Percentiles rank a stretch among this genome's conserved stretches.
Conservation (phyloP, 202 grass and related monocot genomes). For the Digitaria exilis region DNA sequence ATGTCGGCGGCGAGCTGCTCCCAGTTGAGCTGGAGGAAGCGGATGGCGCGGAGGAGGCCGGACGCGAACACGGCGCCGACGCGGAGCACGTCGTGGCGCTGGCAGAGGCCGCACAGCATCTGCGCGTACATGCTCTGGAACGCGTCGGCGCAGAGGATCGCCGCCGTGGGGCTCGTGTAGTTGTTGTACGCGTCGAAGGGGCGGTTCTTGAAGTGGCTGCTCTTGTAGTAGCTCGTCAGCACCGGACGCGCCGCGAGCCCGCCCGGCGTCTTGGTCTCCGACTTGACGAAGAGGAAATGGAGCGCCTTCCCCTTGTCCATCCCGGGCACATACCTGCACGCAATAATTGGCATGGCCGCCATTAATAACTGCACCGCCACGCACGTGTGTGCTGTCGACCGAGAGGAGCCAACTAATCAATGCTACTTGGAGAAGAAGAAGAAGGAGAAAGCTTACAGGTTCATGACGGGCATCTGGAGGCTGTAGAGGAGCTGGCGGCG, state of each 20-base stretch:
- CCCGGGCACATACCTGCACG: conserved; percentile 67
- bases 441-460: conserved; percentile 58
- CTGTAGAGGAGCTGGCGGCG: conserved; percentile 93
- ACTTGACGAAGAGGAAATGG: conserved; percentile 97
- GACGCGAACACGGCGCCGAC: conserved; percentile 94
- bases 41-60: conserved; percentile 88
- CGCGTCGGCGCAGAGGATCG: conserved; percentile 88
- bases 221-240: conserved; percentile 99
- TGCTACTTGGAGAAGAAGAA: no score
- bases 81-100: conserved; percentile 84
- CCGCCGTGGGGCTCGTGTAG: conserved; percentile 86
- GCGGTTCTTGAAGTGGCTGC: conserved; percentile 86
- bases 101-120: conserved; percentile 94
- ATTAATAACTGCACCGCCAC: background rate
- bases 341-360: background rate
- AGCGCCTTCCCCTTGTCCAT: conserved; percentile 91
- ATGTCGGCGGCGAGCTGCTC: conserved; percentile 68
- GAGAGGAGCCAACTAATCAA: background rate
- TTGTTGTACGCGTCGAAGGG: conserved; percentile 83
- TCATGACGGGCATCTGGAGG: conserved; percentile 94
- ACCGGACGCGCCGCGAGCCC: conserved; percentile 83
- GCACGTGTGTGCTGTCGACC: conserved; percentile 19
- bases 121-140: conserved; percentile 99
- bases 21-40: conserved; percentile 96
- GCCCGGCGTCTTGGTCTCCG: conserved; percentile 87